phyloP scores from a whole-genome alignment of 2,329 filamentous ascomycete genomes.

The Achaetomium macrosporum region DNA sequence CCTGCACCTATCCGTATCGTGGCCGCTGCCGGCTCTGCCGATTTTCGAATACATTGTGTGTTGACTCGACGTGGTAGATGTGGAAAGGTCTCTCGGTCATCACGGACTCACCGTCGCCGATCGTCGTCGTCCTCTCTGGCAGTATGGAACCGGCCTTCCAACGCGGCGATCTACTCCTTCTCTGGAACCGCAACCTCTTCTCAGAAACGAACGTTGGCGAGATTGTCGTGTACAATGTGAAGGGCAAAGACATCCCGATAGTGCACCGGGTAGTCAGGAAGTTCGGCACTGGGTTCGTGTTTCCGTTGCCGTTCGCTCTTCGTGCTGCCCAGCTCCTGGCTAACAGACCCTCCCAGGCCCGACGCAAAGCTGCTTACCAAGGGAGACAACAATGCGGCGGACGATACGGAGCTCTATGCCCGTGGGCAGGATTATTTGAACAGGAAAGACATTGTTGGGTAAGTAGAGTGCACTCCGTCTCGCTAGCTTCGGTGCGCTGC shows the following conservation, averaged over 20 bases:
- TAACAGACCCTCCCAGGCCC: conserved; percentile 32
- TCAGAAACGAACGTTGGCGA: conserved; percentile 44
- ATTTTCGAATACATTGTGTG: not conserved
- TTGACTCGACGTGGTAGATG: conserved; percentile 45
- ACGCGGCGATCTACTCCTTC: conserved; percentile 66
- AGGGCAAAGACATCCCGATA: conserved; percentile 94
- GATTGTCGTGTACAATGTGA: conserved; percentile 68
- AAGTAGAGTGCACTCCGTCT: conserved; percentile 4
- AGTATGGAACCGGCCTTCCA: conserved; percentile 81
- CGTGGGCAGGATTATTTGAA: conserved; percentile 79
- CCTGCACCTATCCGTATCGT: not conserved
- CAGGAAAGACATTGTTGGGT: conserved; percentile 86
- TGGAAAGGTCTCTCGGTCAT: conserved; percentile 83
- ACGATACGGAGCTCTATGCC: conserved; percentile 88
- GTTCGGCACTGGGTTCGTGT: conserved; percentile 52
- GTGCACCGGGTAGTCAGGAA: conserved; percentile 86
- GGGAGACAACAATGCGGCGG: conserved; percentile 91
- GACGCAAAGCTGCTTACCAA: conserved; percentile 81
- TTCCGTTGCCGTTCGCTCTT: not conserved
- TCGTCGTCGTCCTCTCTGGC: conserved; percentile 79
- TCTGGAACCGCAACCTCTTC: conserved; percentile 67
- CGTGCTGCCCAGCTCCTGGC: not conserved
- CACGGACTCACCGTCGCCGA: conserved; percentile 69
- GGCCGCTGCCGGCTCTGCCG: not conserved
- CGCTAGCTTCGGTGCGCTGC: not conserved